Conservation (phyloP, 2,329 filamentous ascomycete species). For the Aureobasidium sp. region DNA sequence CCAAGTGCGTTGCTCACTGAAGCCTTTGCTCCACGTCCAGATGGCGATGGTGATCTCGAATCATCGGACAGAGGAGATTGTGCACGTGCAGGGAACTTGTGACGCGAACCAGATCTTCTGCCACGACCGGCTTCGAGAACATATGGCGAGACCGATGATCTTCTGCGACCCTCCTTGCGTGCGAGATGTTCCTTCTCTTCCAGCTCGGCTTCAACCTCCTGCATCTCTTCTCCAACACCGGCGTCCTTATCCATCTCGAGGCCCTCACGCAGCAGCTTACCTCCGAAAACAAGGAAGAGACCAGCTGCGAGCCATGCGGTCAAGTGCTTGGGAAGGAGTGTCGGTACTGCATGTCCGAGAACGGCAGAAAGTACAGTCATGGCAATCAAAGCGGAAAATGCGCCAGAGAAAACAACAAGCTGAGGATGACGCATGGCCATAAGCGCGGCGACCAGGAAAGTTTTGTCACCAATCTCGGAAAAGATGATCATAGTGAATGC, state of each 20-base stretch:
- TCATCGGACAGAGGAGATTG: conserved; percentile 16
- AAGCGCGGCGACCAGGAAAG: conserved; percentile 89
- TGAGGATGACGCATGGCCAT: conserved; percentile 99
- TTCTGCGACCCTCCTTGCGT: conserved; percentile 54
- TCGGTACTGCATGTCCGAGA: conserved; percentile 84
- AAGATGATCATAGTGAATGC: conserved; percentile 97
- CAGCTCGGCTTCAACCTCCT: conserved; percentile 88
- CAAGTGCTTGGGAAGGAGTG: conserved; percentile 80
- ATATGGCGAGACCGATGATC: conserved; percentile 61
- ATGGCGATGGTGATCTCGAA: conserved; percentile 12
- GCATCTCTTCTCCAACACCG: conserved; percentile 93
- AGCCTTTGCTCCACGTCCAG: conserved; percentile 22
- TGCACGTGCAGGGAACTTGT: conserved; percentile 18
- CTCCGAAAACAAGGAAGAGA: conserved; percentile 69
- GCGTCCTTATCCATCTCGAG: conserved; percentile 83
- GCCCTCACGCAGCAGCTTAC: conserved; percentile 64
- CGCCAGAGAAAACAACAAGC: conserved; percentile 86
- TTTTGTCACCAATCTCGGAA: conserved; percentile 97
- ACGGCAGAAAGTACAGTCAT: conserved; percentile 96
- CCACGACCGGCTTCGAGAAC: conserved; percentile 72
- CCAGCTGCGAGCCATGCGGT: conserved; percentile 80
- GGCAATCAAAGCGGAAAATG: conserved; percentile 80
- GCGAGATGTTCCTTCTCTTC: conserved; percentile 83
- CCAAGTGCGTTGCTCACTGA: conserved; percentile 46
- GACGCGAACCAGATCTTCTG: conserved; percentile 55